phyloP scores from a whole-genome alignment of 306 rosid genomes.

The peach (Prunus persica) region Prunus_persica_NCBIv2 NC_034010.1:24272001-24272500 shows the following conservation, averaged over 20 bases:
- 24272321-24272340: background rate
- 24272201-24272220: background rate
- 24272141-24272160: background rate
- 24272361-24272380: no score
- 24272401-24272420: no score
- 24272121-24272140: background rate
- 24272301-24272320: background rate
- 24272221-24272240: background rate
- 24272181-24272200: background rate
- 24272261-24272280: background rate
- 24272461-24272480: no score
- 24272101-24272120: background rate
- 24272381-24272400: no score
- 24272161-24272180: background rate
- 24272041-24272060: constrained; percentile 9
- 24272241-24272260: background rate
- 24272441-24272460: no score
- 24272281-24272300: background rate
- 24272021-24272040: background rate
- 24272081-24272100: background rate
- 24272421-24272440: no score
- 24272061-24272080: background rate
- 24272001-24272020: background rate
- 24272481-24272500: no score
- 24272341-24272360: background rate